Conservation (phyloP, 75 land plant genomes). For the Cunninghamia lanceolata region DNA sequence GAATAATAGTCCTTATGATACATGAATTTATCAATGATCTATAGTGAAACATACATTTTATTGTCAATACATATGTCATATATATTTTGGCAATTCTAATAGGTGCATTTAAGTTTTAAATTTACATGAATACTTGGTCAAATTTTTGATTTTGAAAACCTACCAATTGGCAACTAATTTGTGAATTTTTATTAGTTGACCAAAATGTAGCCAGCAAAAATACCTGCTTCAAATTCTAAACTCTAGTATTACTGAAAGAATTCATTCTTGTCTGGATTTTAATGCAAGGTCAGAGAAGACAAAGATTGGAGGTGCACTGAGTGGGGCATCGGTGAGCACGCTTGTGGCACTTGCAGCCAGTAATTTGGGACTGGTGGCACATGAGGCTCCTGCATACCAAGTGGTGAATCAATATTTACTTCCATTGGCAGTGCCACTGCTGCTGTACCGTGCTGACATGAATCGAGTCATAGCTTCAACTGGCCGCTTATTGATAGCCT, state of each 20-base stretch:
- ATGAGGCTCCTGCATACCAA: conserved; percentile 61
- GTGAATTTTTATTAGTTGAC: background rate
- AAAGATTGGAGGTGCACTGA: conserved; percentile 70
- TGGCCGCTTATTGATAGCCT: conserved; percentile 74
- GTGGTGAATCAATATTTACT: conserved; percentile 72
- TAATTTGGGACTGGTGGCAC: conserved; percentile 70
- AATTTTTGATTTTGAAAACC: background rate
- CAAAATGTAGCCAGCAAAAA: background rate
- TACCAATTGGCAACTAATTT: background rate
- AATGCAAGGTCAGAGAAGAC: conserved; percentile 86
- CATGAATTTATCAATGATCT: background rate
- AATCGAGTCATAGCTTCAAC: conserved; percentile 69
- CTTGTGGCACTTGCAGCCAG: conserved; percentile 84
- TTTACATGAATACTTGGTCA: background rate
- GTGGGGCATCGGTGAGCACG: conserved; percentile 88
- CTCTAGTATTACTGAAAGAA: background rate
- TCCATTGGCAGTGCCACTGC: conserved; percentile 80
- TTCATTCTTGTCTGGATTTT: background rate
- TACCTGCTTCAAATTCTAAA: background rate
- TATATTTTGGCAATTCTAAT: background rate
- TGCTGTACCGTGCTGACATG: conserved; percentile 79
- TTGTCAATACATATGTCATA: background rate
- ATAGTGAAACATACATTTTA: background rate
- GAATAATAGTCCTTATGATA: background rate
- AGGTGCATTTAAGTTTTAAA: background rate